Base-by-base conservation (phyloP, 177 flowering plant species). In the Tripterygium wilfordii region DNA sequence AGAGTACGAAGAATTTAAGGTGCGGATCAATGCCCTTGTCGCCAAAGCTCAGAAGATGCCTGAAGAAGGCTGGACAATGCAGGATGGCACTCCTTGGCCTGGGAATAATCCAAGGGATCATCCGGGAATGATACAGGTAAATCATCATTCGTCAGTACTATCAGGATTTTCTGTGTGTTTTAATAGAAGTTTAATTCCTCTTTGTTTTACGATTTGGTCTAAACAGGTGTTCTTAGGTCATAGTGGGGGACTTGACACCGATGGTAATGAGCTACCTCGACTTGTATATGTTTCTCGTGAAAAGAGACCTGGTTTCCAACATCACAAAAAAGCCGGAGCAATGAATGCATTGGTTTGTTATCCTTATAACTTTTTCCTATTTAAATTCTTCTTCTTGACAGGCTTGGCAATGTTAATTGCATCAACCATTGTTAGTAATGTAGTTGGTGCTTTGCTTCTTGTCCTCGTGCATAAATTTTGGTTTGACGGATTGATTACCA, bases 71-170 rank as follows among this genome's bases (percentile, higher is more conserved):
- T 91, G 98, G 98, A 80, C 96, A 33, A 91, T 91, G 98, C 95
- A 83, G 61, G 98, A 91, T 69, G 98, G 96, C 16, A 85, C 95
- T 55, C 70, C 88, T 13, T 91, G 98, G 98, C 98, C 98, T 36
- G 98, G 96, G 57, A 92, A 92, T 59, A 92, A 89, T 61, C 83
- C 96, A 16, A 80, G 97, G 66, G 99, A 92, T 68, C 99, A 92
- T 69, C 99, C 97, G 7, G 99, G 99, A 68, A 89, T 92, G 99
- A 92, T 92, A 39, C 99, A 92, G 88, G 98, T 92, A 67, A 1
- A 12, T 42, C 16, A 9, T 33, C 32, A 28, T 39, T 24, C 30
- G n/a, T n/a, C n/a, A n/a, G n/a, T n/a, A n/a, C n/a, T n/a, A n/a
- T n/a, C n/a, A n/a, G n/a, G n/a, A n/a, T n/a, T n/a, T n/a, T n/a